Percentiles rank a stretch among this genome's conserved stretches.
Evolutionary conservation across 2,329 filamentous ascomycete species (phyloP).

Genomic region (Cercospora zeae-maydis): DNA sequence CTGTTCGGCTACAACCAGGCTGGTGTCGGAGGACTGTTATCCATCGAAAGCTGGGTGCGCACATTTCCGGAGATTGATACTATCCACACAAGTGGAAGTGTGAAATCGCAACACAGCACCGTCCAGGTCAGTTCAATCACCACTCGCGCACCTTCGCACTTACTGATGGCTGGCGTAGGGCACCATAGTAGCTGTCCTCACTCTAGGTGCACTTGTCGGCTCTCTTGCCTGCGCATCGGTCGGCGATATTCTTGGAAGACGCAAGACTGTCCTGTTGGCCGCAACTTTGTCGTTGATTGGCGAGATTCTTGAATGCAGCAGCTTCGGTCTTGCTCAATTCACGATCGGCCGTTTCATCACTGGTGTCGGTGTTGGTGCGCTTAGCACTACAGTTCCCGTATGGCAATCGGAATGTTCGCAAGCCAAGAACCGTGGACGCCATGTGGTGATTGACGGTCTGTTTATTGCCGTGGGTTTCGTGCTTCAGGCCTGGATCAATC

Average conservation of each 20-base stretch:
- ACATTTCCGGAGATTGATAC: slow-evolving; percentile 52
- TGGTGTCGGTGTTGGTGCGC: slow-evolving; percentile 44
- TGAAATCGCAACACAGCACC: slow-evolving; percentile 45
- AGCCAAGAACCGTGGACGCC: slow-evolving; percentile 40
- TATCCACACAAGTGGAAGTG: slow-evolving; percentile 37
- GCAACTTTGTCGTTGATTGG: slow-evolving; percentile 44
- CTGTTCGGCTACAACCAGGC: slow-evolving; percentile 54
- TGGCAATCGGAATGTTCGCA: slow-evolving; percentile 46
- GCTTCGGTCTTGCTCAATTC: slow-evolving; percentile 48
- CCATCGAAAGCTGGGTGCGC: slow-evolving; percentile 40
- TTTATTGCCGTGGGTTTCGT: slow-evolving; percentile 48
- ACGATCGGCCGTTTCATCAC: slow-evolving; percentile 46
- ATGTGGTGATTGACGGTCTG: slow-evolving; percentile 45
- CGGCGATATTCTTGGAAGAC: slow-evolving; percentile 47
- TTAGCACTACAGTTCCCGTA: slow-evolving; percentile 46
- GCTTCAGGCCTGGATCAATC: slow-evolving; percentile 49
- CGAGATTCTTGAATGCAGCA: slow-evolving; percentile 43
- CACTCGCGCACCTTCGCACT: not conserved
- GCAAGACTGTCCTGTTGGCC: slow-evolving; percentile 44
- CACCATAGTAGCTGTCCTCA: slow-evolving; percentile 45
- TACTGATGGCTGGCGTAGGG: slow-evolving; percentile 26
- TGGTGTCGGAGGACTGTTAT: slow-evolving; percentile 48
- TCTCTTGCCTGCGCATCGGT: slow-evolving; percentile 46
- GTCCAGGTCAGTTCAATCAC: slow-evolving; percentile 34
- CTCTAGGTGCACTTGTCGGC: slow-evolving; percentile 47